These are phyloP conservation scores for Stagonosporopsis vannaccii DNA, from an alignment of 2,329 filamentous ascomycete genomes.

Conservation along the genomic window DNA sequence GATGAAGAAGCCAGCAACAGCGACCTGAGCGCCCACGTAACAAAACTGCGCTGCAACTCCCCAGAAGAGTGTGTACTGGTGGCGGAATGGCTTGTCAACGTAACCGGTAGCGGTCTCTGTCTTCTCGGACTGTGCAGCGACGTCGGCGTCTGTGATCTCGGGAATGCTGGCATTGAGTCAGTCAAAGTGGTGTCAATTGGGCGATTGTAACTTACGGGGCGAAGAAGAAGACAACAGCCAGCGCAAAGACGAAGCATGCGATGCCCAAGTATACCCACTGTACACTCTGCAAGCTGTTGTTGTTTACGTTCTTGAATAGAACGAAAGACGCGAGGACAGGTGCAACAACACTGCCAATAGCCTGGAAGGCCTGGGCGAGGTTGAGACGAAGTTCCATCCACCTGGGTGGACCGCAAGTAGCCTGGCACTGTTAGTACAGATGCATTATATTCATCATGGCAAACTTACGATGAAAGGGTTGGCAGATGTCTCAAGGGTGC, in stretches of 20 bases:
- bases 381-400: conserved; percentile 66
- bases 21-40: conserved; percentile 67
- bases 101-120: conserved; percentile 40
- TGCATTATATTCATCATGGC: neutral
- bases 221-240: conserved; percentile 66
- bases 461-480: conserved; percentile 52
- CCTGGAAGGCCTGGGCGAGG: conserved; percentile 66
- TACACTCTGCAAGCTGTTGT: conserved; percentile 38
- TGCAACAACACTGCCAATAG: conserved; percentile 64
- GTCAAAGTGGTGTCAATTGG: neutral
- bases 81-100: conserved; percentile 55
- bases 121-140: conserved; percentile 60
- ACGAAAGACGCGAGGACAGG: conserved; percentile 66
- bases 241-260: conserved; percentile 63
- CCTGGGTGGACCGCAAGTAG: conserved; percentile 65
- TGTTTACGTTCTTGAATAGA: conserved; percentile 59
- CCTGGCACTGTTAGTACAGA: conserved; percentile 17
- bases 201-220: conserved; percentile 49
- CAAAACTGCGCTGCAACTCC: conserved; percentile 63
- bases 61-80: conserved; percentile 59
- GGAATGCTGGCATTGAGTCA: conserved; percentile 50
- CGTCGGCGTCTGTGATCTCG: conserved; percentile 65
- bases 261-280: conserved; percentile 68
- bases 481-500: conserved; percentile 64
- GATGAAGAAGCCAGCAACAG: conserved; percentile 56